Evolutionary conservation across 177 flowering plant species (phyloP), one percentile per base, ranked within the genome.

Genomic region (Vitis hybrid): DNA sequence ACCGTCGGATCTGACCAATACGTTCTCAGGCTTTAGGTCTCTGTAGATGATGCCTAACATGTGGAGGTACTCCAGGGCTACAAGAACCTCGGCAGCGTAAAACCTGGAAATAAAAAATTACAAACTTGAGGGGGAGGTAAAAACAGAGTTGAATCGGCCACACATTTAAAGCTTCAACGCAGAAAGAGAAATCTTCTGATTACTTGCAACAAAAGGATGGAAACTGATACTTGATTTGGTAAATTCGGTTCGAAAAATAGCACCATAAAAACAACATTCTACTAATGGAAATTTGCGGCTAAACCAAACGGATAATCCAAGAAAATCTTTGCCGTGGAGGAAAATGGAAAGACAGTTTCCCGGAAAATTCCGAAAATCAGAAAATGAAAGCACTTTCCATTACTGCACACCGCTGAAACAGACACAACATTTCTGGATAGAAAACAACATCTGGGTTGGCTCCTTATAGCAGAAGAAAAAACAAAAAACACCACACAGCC

Each of bases 31-130:
- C 77, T 94, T 94, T 4, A 94, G 76, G 75, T 94, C 98, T 70
- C 98, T 76, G 90, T 94, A 94, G 61, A 94, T 84, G 76, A 94
- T 88, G 56, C 98, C 98, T 30, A 94, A 68, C 97, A 92, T 87
- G 85, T 94, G 98, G 3, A 94, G 85, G 78, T 94, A 94, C 71
- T 94, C 98, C 58, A 94, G 41, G 0, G 98, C 97, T 6, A 94
- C 91, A 8, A 94, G 78, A 12, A 94, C 98, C 75, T 94, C 98
- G 4, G 95, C 97, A 2, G 97, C 95, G 63, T 92, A 92, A 76
- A 94, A 92, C 81, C 97, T 94, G 87, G 9, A 69, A 9, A 30
- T 2, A 55, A 32, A 55, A 54, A 7, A 52, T 32, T 17, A 35
- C 6, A 35, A 35, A 5, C 46, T 35, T 35, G 46, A 35, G 46